Conservation (phyloP, 495 filamentous ascomycete species). For the Xylaria bambusicola region DNA sequence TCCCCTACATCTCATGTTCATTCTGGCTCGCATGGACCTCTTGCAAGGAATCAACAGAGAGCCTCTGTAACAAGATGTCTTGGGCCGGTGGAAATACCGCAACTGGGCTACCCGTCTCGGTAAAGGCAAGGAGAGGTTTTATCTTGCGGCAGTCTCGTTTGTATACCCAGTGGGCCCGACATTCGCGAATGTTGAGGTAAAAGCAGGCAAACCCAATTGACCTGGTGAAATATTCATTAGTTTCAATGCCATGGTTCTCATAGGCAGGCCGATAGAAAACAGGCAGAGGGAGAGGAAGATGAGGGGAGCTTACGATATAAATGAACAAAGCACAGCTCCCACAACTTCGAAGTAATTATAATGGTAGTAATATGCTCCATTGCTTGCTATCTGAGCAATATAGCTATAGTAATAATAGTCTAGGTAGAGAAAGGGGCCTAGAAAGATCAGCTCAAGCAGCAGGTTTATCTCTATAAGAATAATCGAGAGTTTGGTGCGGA, state of each 20-base stretch:
- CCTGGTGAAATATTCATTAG: neutral
- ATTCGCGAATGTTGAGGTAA: neutral
- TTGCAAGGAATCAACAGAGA: slow-evolving; percentile 3
- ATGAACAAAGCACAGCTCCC: neutral
- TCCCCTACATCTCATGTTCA: no score
- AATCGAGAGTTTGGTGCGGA: neutral
- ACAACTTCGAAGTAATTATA: neutral
- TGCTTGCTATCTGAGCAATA: neutral
- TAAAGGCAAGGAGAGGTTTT: neutral
- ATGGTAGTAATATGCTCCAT: no score
- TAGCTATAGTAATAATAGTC: neutral
- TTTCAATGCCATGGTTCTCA: neutral
- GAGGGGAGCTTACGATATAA: no score
- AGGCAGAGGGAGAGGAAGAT: no score
- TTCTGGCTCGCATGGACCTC: no score
- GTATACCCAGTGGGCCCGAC: neutral
- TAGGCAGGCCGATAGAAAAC: no score
- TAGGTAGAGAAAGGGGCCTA: neutral
- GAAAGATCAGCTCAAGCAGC: neutral
- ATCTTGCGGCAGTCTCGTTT: neutral
- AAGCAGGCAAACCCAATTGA: neutral
- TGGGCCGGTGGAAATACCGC: neutral
- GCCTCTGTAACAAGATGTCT: neutral
- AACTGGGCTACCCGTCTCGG: neutral
- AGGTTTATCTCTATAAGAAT: neutral